phyloP scores from a whole-genome alignment of 345 rosid species.

The Rhodamnia rubescens region DNA sequence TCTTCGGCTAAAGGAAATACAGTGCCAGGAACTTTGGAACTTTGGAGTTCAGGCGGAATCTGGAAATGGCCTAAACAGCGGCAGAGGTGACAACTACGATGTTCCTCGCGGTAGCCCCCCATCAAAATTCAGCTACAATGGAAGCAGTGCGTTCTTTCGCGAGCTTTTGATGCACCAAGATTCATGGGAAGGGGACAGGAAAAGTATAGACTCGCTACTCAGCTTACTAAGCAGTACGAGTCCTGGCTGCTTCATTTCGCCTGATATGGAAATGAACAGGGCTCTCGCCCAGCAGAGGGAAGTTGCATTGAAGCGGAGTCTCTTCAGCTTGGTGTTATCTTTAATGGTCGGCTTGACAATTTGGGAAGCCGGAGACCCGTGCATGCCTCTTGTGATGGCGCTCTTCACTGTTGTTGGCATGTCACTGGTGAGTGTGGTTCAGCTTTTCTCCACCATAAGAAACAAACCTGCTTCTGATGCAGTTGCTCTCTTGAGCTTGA shows the following conservation, averaged over 20 bases:
- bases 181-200: conserved; percentile 4
- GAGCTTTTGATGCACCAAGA: conserved; percentile 7
- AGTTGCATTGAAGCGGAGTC: conserved; percentile 42
- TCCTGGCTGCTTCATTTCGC: conserved; percentile 7
- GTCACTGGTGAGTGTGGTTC: conserved; percentile 59
- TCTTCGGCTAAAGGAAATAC: conserved; percentile 29
- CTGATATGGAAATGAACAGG: conserved; percentile 8
- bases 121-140: conserved; percentile 12
- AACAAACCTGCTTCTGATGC: conserved; percentile 73
- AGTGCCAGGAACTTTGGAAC: conserved; percentile 18
- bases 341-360: conserved; percentile 53
- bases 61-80: neutral
- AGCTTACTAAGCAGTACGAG: neutral
- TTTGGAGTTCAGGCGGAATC: conserved; percentile 10
- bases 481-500: conserved; percentile 66
- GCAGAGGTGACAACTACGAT: conserved; percentile 6
- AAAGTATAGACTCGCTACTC: conserved; percentile 7
- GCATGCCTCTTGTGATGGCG: conserved; percentile 70
- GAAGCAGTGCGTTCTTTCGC: neutral
- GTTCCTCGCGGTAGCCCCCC: conserved; percentile 1
- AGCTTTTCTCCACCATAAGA: conserved; percentile 49
- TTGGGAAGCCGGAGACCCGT: conserved; percentile 53
- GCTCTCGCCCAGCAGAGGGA: conserved; percentile 22
- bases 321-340: conserved; percentile 53
- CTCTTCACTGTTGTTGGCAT: conserved; percentile 65